Base-by-base conservation (phyloP, 1,284 basidiomycete genomes). In the Puccinia horiana region DNA sequence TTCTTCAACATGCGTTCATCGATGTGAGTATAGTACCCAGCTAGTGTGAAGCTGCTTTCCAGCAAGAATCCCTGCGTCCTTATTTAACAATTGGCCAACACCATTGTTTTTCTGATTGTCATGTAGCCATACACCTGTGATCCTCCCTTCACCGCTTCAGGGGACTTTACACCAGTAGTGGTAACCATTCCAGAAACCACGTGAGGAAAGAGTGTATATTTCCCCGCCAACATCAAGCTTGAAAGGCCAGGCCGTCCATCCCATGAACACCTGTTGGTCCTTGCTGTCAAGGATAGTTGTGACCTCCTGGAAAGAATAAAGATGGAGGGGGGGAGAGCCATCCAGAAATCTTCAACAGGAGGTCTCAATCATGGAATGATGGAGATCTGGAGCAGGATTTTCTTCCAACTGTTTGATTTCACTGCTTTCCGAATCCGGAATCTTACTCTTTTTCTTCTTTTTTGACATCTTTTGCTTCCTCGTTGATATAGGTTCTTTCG, bases 81-180 rank as follows among this genome's bases (percentile, higher is more conserved):
- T 47, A 47, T 47, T 8, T 9, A 16, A 8, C 44, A 47, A 16
- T 58, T 58, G 9, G 6, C 8, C 56, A 9, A 6, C 8, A 11
- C 23, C n/a, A n/a, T n/a, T n/a, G n/a, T n/a, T n/a, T n/a, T n/a
- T n/a, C n/a, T n/a, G n/a, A n/a, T n/a, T n/a, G 29, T 58, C 23
- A 23, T 58, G 56, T 23, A 58, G n/a, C 56, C 56, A 58, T 6
- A 58, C 56, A 6, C 56, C 8, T 8, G 20, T 58, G 29, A 23
- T 58, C 56, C 23, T n/a, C n/a, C n/a, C 23, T 23, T 23, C 56
- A 23, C 23, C 9, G n/a, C 9, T 58, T 23, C n/a, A 23, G 9
- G 23, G 56, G 56, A 67, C 63, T 42, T 67, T 67, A 40, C 63
- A 67, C 63, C 63, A 67, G 35, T 67, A 67, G 63, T 67, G 63